phyloP scores from a whole-genome alignment of 345 rosid genomes.

The Linum tenue region DNA sequence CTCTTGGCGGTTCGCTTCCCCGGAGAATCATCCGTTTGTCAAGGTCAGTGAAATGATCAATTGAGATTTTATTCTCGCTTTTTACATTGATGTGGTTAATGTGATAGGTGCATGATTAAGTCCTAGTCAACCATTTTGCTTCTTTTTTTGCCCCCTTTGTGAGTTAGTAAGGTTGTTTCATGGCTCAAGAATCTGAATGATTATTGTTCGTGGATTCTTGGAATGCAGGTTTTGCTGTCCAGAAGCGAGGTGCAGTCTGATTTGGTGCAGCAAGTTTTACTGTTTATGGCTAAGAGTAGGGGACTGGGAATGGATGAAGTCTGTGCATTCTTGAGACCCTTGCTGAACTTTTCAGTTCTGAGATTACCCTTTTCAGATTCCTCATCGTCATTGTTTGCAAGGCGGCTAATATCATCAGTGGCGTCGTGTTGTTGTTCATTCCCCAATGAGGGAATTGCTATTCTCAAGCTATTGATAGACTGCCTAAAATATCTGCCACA shows the following conservation, averaged over 20 bases:
- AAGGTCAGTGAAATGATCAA: conserved; percentile 33
- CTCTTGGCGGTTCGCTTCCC: conserved; percentile 38
- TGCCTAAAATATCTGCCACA: conserved; percentile 45
- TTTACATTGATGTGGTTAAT: background rate
- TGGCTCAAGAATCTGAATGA: conserved; percentile 2
- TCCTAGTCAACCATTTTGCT: background rate
- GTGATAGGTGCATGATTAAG: background rate
- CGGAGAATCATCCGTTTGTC: conserved; percentile 72
- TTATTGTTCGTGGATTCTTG: conserved; percentile 8
- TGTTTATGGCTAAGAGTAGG: conserved; percentile 44
- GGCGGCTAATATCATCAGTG: conserved; percentile 56
- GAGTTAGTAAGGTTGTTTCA: background rate
- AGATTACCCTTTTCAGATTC: conserved; percentile 39
- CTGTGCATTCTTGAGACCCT: conserved; percentile 72
- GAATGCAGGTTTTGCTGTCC: conserved; percentile 54
- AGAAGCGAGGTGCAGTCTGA: conserved; percentile 55
- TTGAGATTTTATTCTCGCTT: background rate
- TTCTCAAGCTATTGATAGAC: conserved; percentile 48
- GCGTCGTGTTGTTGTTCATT: conserved; percentile 67
- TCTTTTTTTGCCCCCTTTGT: background rate
- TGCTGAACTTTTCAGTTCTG: conserved; percentile 46
- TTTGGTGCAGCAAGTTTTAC: conserved; percentile 56
- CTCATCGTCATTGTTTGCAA: conserved; percentile 34
- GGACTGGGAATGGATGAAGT: conserved; percentile 46
- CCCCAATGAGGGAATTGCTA: conserved; percentile 47